Conservation (phyloP, 371 early-diverging fungal genomes). For the Furculomyces boomerangus region DNA sequence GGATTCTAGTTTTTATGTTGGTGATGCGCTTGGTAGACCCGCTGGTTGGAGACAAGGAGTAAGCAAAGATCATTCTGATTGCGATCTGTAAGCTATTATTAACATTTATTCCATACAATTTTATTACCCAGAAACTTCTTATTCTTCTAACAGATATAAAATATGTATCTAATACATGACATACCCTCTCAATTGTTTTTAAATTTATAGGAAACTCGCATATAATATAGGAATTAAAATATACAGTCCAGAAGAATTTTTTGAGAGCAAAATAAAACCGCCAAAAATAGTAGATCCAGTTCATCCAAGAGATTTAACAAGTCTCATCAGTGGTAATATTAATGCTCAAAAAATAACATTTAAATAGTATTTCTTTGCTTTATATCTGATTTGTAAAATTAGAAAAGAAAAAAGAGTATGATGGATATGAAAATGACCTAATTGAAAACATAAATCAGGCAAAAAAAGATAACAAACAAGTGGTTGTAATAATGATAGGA, state of each 20-base stretch:
- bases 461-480: background rate
- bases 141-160: too few relatives aligned
- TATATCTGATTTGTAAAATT: background rate
- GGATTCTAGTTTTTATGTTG: conserved; percentile 44
- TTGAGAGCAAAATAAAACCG: background rate
- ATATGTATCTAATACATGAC: too few relatives aligned
- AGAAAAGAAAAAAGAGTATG: background rate
- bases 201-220: conserved; percentile 2
- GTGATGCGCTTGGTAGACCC: conserved; percentile 74
- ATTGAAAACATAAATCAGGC: background rate
- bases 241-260: conserved; percentile 2
- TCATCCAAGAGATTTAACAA: background rate
- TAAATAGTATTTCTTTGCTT: background rate
- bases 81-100: conserved; percentile 4
- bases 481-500: conserved; percentile 3
- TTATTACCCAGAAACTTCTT: too few relatives aligned
- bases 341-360: background rate
- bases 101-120: too few relatives aligned
- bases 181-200: too few relatives aligned
- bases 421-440: background rate
- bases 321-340: background rate
- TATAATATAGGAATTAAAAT: background rate
- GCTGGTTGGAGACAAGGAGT: conserved; percentile 35
- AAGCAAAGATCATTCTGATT: conserved; percentile 2
- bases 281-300: background rate